Percentiles rank a stretch among this genome's conserved stretches.
These are phyloP conservation scores for Boletus patriciae DNA, from an alignment of 768 basidiomycete species.

Conservation along the genomic window DNA sequence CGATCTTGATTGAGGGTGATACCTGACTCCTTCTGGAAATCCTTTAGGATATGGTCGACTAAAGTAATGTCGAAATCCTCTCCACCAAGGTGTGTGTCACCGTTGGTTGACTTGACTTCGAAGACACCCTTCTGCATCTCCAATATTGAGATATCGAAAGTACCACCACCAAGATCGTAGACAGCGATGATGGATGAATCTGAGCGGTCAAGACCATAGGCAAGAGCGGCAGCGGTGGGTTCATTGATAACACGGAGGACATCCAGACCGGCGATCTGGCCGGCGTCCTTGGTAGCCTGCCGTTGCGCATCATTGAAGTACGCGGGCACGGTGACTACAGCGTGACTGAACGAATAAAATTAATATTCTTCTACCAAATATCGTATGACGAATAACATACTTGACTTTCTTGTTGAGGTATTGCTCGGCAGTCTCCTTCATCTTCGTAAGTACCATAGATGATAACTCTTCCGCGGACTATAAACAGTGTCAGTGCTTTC, in stretches of 20 bases:
- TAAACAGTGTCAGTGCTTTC: slow-evolving; percentile 16
- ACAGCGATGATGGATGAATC: slow-evolving; percentile 91
- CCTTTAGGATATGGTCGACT: slow-evolving; percentile 78
- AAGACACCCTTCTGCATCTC: slow-evolving; percentile 99
- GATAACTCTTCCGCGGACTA: slow-evolving; percentile 86
- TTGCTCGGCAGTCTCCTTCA: slow-evolving; percentile 95
- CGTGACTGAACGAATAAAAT: slow-evolving; percentile 50
- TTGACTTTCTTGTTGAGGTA: slow-evolving; percentile 92
- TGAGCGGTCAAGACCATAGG: slow-evolving; percentile 89
- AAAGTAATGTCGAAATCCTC: slow-evolving; percentile 96
- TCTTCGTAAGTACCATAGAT: slow-evolving; percentile 86
- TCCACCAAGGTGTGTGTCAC: slow-evolving; percentile 96
- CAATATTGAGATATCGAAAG: slow-evolving; percentile 98
- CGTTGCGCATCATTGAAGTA: slow-evolving; percentile 99
- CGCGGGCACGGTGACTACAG: slow-evolving; percentile 94
- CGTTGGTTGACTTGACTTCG: slow-evolving; percentile 99
- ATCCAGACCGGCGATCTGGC: slow-evolving; percentile 95
- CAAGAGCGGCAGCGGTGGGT: slow-evolving; percentile 96
- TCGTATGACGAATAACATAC: slow-evolving; percentile 46
- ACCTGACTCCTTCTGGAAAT: slow-evolving; percentile 94
- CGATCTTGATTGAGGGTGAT: slow-evolving; percentile 80
- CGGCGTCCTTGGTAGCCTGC: slow-evolving; percentile 97
- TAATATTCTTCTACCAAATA: background rate
- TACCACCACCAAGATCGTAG: slow-evolving; percentile 97
- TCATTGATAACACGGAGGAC: slow-evolving; percentile 99